Percentiles rank a stretch among this genome's conserved stretches.
phyloP scores from a whole-genome alignment of 768 basidiomycete genomes.

The Cubamyces sp. region DNA sequence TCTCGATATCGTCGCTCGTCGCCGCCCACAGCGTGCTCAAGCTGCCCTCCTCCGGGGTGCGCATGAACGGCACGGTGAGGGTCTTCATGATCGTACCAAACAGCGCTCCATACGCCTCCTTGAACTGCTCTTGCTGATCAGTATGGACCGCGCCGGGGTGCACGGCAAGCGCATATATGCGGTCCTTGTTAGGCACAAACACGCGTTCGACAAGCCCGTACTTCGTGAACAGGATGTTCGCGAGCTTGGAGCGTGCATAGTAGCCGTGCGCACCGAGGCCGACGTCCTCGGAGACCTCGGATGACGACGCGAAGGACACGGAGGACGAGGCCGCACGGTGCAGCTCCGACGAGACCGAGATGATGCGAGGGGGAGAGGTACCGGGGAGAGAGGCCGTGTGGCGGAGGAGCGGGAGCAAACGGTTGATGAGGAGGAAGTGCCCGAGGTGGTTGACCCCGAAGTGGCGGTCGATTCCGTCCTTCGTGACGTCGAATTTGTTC shows the following conservation, averaged over 20 bases:
- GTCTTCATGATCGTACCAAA: slow-evolving; percentile 20
- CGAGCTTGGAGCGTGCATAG: slow-evolving; percentile 45
- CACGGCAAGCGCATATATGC: too few relatives aligned
- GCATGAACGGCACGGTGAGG: too few relatives aligned
- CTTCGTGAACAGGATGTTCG: slow-evolving; percentile 42
- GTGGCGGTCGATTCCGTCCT: too few relatives aligned
- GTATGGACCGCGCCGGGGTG: slow-evolving; percentile 36
- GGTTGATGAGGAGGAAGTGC: too few relatives aligned
- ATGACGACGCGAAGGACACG: slow-evolving; percentile 37
- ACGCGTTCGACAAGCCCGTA: slow-evolving; percentile 33
- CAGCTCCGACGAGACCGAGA: slow-evolving; percentile 42
- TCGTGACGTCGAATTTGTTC: too few relatives aligned
- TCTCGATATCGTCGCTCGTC: too few relatives aligned
- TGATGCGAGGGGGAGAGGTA: neutral
- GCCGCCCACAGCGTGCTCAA: too few relatives aligned
- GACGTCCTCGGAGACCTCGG: slow-evolving; percentile 38
- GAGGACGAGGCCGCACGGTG: slow-evolving; percentile 41
- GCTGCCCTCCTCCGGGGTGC: too few relatives aligned
- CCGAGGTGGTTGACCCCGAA: too few relatives aligned
- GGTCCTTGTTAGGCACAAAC: slow-evolving; percentile 19
- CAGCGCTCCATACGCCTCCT: slow-evolving; percentile 31
- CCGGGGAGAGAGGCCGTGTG: too few relatives aligned
- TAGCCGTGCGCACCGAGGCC: slow-evolving; percentile 37
- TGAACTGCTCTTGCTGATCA: slow-evolving; percentile 34
- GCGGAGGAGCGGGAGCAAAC: too few relatives aligned